Evolutionary conservation across 2,329 filamentous ascomycete species (phyloP).

Genomic region (Paraphoma chrysanthemicola): DNA sequence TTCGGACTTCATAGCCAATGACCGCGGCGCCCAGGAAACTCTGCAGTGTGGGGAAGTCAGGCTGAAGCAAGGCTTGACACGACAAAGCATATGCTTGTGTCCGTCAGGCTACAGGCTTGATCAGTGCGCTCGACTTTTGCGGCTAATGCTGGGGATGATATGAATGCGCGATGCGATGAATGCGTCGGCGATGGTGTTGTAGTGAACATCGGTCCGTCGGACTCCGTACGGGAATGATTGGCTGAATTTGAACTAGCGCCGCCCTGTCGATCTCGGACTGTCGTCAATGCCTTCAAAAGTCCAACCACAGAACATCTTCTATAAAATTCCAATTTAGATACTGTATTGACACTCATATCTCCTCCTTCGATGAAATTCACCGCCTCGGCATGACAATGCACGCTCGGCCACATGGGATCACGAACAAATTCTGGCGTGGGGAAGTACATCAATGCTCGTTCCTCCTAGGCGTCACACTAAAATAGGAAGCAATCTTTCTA

Average conservation of each 20-base stretch:
- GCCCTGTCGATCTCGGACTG: background rate
- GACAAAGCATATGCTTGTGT: background rate
- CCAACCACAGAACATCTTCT: background rate
- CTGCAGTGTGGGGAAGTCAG: background rate
- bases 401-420: no score
- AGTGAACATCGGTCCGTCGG: background rate
- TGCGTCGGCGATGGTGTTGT: background rate
- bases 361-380: no score
- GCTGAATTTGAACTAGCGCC: background rate
- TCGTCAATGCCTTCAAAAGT: background rate
- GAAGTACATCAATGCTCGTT: no score
- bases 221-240: background rate
- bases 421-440: no score
- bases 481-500: no score
- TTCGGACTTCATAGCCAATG: constrained; percentile 2
- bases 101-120: background rate
- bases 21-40: no score
- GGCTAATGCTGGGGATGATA: background rate
- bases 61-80: background rate
- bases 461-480: no score
- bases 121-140: background rate
- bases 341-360: no score
- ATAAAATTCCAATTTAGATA: no score
- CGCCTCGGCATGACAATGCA: no score
- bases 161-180: background rate